phyloP scores from a whole-genome alignment of 352 stramenopile species.

The Globisporangium apiculatum region DNA sequence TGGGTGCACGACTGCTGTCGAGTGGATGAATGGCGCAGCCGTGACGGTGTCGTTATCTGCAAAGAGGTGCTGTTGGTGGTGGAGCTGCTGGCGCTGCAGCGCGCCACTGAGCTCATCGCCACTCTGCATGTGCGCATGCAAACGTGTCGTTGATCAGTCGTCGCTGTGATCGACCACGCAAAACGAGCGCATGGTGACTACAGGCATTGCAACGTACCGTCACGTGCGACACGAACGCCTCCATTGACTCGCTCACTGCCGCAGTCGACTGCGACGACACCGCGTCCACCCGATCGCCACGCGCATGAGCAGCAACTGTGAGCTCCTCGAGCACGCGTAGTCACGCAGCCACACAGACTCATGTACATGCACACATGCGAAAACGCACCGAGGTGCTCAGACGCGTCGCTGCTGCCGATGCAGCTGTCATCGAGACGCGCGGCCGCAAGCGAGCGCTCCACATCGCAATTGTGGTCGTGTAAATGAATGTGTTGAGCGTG shows the following conservation, averaged over 20 bases:
- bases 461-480: background rate
- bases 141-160: background rate
- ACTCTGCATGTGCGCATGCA: constrained; percentile 3
- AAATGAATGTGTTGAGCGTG: too few species aligned
- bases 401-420: background rate
- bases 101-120: constrained; percentile 2
- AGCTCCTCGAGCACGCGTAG: background rate
- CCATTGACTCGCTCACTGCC: constrained; percentile 30
- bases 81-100: constrained; percentile 3
- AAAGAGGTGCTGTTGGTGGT: background rate
- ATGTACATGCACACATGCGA: background rate
- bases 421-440: background rate
- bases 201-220: constrained; percentile 11
- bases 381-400: background rate
- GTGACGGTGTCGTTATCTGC: background rate
- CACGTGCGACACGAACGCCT: constrained; percentile 47
- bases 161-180: too few species aligned
- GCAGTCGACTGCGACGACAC: background rate
- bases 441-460: constrained; percentile 7
- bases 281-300: background rate
- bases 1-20: constrained; percentile 66
- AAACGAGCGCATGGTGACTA: background rate
- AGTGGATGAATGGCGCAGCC: constrained; percentile 31
- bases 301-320: background rate
- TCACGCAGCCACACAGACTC: background rate